A percentile compares a stretch with the other conserved stretches of the same genome.
Evolutionary conservation across 108 stramenopile genomes (phyloP).

Genomic region (Cyclotella baltica): DNA sequence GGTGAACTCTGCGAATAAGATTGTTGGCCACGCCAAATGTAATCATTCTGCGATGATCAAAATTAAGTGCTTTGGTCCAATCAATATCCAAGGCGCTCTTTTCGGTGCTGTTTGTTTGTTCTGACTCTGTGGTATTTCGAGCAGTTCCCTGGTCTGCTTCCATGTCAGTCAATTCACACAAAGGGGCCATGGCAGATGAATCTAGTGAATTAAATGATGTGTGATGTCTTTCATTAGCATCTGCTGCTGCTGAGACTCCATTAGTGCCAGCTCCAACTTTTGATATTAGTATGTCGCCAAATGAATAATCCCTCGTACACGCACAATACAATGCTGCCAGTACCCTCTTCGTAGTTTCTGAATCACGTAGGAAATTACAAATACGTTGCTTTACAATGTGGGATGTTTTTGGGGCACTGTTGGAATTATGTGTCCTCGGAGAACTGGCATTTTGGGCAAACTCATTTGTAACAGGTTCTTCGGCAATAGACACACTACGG

Average conservation of each 20-base stretch:
- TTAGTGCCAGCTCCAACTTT: slow-evolving; percentile 21
- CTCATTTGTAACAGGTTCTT: slow-evolving; percentile 31
- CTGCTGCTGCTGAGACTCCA: too few species aligned
- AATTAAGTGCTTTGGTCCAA: slow-evolving; percentile 69
- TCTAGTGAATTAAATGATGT: slow-evolving; percentile 2
- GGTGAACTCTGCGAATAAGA: slow-evolving; percentile 81
- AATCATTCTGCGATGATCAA: slow-evolving; percentile 88
- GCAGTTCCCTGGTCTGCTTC: neutral
- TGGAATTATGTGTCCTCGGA: neutral
- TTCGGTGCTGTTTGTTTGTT: neutral
- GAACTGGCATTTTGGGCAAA: neutral
- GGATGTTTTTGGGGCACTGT: neutral
- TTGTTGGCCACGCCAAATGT: slow-evolving; percentile 90
- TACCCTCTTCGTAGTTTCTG: slow-evolving; percentile 58
- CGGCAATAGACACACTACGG: slow-evolving; percentile 11
- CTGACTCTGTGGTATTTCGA: neutral
- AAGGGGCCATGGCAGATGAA: slow-evolving; percentile 4
- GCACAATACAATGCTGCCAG: slow-evolving; percentile 73
- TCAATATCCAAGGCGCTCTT: slow-evolving; percentile 41
- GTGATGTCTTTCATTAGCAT: neutral
- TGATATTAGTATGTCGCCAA: slow-evolving; percentile 71
- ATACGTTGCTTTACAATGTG: neutral
- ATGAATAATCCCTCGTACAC: slow-evolving; percentile 63
- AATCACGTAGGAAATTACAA: slow-evolving; percentile 37
- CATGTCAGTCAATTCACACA: slow-evolving; percentile 8